Base-by-base conservation (phyloP, 1,284 basidiomycete species). In the Pyrrhoderma noxium region DNA sequence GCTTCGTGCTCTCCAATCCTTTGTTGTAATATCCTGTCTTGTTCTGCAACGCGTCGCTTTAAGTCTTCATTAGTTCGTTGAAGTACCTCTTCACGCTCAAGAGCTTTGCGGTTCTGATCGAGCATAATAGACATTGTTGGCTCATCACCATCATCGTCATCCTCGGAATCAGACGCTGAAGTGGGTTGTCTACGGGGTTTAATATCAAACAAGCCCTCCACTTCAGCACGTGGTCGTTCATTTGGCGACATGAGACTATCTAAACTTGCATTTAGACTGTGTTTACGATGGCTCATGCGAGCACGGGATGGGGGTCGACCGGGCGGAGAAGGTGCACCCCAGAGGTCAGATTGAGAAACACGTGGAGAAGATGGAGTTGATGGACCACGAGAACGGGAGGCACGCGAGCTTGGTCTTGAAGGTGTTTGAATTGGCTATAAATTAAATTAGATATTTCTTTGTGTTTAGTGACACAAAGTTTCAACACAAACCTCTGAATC, bases 61-160 rank as follows among this genome's bases (percentile, higher is more conserved):
- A 93, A 68, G 27, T 93, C 90, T 1, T 70, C 66, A 58, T 91
- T 92, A n/a, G 77, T 70, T 57, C 80, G 77, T 62, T 84, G 77
- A 51, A 93, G 64, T 2, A 76, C 79, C 8, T 88, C 84, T 19
- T 89, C 62, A 41, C 79, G 74, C 41, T 89, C 87, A 37, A 77
- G 61, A 11, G 80, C 70, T 53, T 82, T 80, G 61, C 87, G 82
- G 85, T 3, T 74, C 72, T 0, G 75, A 22, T 11, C 82, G 85
- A 3, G 72, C 66, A 36, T 73, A 72, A 4, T 82, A 75, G 56
- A 83, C 79, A 57, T 77, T 9, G 70, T 70, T n/a, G 73, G 67
- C 25, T 78, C 77, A 31, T 78, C 74, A 50, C n/a, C n/a, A n/a
- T 76, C 73, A 0, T 57, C 59, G 27, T 61, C 59, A 22, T 61